Base-by-base conservation (phyloP, 768 basidiomycete species). In the Chalciporus chontae region DNA sequence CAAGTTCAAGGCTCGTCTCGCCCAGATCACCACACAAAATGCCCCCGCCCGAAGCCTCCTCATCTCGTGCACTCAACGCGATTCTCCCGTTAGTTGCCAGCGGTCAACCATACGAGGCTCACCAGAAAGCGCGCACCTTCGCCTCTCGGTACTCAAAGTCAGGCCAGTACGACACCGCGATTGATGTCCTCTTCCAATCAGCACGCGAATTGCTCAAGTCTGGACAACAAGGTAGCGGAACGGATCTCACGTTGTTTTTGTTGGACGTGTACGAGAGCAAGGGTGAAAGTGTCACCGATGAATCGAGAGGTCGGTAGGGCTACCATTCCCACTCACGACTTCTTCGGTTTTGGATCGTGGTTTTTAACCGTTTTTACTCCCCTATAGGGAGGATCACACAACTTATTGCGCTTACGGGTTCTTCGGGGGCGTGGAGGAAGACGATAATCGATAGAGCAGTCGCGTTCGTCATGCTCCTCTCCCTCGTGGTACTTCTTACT, bases 61-160 rank as follows among this genome's bases (percentile, higher is more conserved):
- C 84, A 29, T 69, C 83, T 26, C 77, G 79, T 52, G 90, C 90
- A 40, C 73, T 92, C 11, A 81, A 79, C 53, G 87, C 87, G 9
- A 90, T 88, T 56, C 72, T 87, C 50, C 90, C 83, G 10, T 78
- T 85, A 43, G 85, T 94, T 44, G 67, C 77, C 5, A 73, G 75
- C 9, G 80, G 85, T 9, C 90, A 93, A 31, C 69, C 78, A 13
- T 96, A 96, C 67, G 91, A 94, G 53, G 94, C 94, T 0, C 95
- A 97, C 60, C 94, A 97, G 69, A 97, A 97, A 70, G 92, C 94
- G 9, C 82, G 95, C 23, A 97, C 94, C 15, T 96, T 95, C 56
- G 92, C 92, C 5, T 85, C 94, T 4, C 79, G 94, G 59, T 91
- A 91, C 66, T 74, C 77, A 44, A 92, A 93, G 73, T 80, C 89